Conservation (phyloP, 2,329 filamentous ascomycete species). For the Phyllosticta capitalensis region DNA sequence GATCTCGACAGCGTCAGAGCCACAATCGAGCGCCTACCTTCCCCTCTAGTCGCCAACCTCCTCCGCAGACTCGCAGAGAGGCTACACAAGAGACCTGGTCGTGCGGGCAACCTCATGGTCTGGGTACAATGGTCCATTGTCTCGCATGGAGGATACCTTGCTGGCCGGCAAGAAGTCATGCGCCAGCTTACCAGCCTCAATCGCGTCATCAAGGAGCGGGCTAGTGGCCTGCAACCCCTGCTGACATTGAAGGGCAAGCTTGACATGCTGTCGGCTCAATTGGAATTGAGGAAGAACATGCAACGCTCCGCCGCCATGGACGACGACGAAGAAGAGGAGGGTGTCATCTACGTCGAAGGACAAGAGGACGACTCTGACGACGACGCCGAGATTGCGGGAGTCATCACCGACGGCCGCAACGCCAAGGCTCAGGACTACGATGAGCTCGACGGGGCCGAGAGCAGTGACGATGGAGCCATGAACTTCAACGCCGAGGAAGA, state of each 20-base stretch:
- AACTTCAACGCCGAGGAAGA: conserved; percentile 28
- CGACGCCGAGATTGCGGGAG: conserved; percentile 40
- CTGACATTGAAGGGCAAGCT: conserved; percentile 89
- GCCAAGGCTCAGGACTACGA: conserved; percentile 18
- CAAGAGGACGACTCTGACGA: conserved; percentile 49
- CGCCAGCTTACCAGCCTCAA: conserved; percentile 69
- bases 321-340: conserved; percentile 59
- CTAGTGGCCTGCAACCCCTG: conserved; percentile 70
- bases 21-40: conserved; percentile 86
- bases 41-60: conserved; percentile 66
- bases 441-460: conserved; percentile 46
- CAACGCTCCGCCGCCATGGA: conserved; percentile 47
- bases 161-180: conserved; percentile 74
- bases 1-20: conserved; percentile 70
- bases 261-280: conserved; percentile 85
- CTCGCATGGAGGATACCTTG: conserved; percentile 82
- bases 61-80: conserved; percentile 79
- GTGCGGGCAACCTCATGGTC: conserved; percentile 80
- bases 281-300: conserved; percentile 66
- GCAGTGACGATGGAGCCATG: conserved; percentile 40
- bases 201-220: conserved; percentile 78
- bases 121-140: conserved; percentile 96
- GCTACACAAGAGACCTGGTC: conserved; percentile 75
- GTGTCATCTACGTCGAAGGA: conserved; percentile 79
- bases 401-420: conserved; percentile 20